These are phyloP conservation scores for Alternaria dauci DNA, from an alignment of 2,329 filamentous ascomycete genomes.

Conservation along the genomic window DNA sequence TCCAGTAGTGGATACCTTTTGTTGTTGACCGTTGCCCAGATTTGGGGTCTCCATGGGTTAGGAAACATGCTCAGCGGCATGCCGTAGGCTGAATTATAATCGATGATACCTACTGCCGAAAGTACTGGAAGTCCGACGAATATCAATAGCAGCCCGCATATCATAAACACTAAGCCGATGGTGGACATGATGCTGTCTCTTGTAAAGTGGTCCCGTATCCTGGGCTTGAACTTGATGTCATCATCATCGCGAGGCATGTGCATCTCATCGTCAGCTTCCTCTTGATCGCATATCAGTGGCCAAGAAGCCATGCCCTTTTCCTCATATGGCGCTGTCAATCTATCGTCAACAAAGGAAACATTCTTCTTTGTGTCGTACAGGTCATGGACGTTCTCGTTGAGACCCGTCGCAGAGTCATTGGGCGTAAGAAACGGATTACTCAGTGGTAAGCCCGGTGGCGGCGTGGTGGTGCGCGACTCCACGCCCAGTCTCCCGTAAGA, in stretches of 20 bases:
- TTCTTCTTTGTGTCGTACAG: slow-evolving; percentile 39
- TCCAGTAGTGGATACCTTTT: slow-evolving; percentile 57
- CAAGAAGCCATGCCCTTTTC: slow-evolving; percentile 54
- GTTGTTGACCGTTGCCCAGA: slow-evolving; percentile 60
- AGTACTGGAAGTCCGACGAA: slow-evolving; percentile 63
- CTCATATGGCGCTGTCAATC: slow-evolving; percentile 55
- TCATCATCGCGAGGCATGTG: slow-evolving; percentile 63
- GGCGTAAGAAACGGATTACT: slow-evolving; percentile 43
- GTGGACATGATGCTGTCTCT: slow-evolving; percentile 55
- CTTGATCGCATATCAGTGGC: slow-evolving; percentile 59
- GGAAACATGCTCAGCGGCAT: slow-evolving; percentile 54
- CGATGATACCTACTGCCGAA: slow-evolving; percentile 54
- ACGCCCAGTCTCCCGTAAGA: slow-evolving; percentile 11
- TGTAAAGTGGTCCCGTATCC: slow-evolving; percentile 56
- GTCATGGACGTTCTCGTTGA: slow-evolving; percentile 29
- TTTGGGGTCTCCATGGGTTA: slow-evolving; percentile 34
- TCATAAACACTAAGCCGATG: slow-evolving; percentile 55
- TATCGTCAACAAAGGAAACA: slow-evolving; percentile 57
- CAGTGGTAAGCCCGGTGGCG: slow-evolving; percentile 18
- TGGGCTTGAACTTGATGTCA: slow-evolving; percentile 55
- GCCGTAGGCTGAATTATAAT: slow-evolving; percentile 51
- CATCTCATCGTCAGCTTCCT: slow-evolving; percentile 63
- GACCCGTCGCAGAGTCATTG: slow-evolving; percentile 37
- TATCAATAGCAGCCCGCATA: slow-evolving; percentile 58
- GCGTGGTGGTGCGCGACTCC: slow-evolving; percentile 25